Percentiles rank a stretch among this genome's conserved stretches.
These are phyloP conservation scores for Tetradesmus obliquus DNA, from an alignment of 139 green algal species.

Conservation along the genomic window DNA sequence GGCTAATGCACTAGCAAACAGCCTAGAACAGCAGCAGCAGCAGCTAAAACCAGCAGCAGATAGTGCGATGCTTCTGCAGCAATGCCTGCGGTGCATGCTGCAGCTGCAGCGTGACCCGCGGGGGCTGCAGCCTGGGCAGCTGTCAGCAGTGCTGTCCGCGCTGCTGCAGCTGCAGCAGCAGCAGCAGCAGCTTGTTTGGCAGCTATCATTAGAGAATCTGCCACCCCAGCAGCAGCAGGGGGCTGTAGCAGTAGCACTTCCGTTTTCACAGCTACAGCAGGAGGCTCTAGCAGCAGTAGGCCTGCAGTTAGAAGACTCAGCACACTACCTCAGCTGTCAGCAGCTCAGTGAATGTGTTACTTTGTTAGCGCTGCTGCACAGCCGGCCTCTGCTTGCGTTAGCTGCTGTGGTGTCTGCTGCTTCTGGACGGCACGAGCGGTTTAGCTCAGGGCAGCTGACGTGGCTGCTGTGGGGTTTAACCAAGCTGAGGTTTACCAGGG, in stretches of 20 bases:
- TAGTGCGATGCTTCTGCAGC: background rate
- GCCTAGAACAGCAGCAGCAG: background rate
- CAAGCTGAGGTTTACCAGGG: background rate
- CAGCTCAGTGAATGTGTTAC: conserved; percentile 1
- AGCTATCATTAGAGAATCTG: background rate
- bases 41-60: background rate
- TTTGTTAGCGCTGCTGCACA: background rate
- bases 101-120: background rate
- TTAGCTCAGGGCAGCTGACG: background rate
- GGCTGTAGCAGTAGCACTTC: background rate
- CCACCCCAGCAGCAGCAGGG: conserved; percentile 21
- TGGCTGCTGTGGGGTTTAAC: conserved; percentile 32
- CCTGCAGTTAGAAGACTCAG: conserved; percentile 26
- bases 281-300: conserved; percentile 14
- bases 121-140: background rate
- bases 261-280: background rate
- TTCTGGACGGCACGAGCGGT: background rate
- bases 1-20: background rate
- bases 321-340: background rate
- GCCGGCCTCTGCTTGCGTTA: background rate
- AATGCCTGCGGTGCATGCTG: conserved; percentile 10
- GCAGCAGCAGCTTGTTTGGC: background rate
- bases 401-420: background rate
- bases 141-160: background rate
- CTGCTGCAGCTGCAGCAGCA: conserved; percentile 35